Conservation (phyloP, 2,329 filamentous ascomycete species). For the Metarhizium humberi region DNA sequence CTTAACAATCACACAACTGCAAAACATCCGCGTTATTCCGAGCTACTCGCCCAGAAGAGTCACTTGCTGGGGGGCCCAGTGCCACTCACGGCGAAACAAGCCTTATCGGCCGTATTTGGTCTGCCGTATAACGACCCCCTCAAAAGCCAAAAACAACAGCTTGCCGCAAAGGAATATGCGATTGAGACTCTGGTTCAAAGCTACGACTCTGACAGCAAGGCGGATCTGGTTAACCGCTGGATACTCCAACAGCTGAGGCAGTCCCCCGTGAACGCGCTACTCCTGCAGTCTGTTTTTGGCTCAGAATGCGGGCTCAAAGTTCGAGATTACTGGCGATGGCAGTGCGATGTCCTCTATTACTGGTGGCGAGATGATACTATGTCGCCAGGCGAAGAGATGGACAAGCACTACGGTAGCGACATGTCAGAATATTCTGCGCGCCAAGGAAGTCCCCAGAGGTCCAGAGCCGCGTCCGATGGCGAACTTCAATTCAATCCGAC, state of each 20-base stretch:
- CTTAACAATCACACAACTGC: constrained; percentile 17
- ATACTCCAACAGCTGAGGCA: constrained; percentile 40
- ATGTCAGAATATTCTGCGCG: constrained; percentile 16
- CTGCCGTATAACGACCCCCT: constrained; percentile 26
- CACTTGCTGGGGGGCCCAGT: constrained; percentile 28
- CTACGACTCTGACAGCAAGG: constrained; percentile 25
- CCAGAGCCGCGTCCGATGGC: constrained; percentile 19
- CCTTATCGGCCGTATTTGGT: constrained; percentile 27
- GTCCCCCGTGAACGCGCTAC: constrained; percentile 34
- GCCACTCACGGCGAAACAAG: constrained; percentile 31
- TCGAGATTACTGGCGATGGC: constrained; percentile 24
- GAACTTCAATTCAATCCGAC: not conserved
- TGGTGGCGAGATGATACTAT: constrained; percentile 24
- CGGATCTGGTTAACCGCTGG: constrained; percentile 41
- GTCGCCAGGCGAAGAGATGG: constrained; percentile 8
- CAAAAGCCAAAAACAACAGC: constrained; percentile 24
- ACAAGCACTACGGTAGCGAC: constrained; percentile 12
- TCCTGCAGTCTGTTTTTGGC: constrained; percentile 28
- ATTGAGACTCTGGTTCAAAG: constrained; percentile 34
- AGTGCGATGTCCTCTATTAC: constrained; percentile 27
- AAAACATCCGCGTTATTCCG: constrained; percentile 31
- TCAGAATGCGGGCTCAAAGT: constrained; percentile 20
- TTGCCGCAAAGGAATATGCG: constrained; percentile 37
- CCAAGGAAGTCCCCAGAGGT: constrained; percentile 15
- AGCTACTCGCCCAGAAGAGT: constrained; percentile 39